phyloP scores from a whole-genome alignment of 2,329 filamentous ascomycete genomes.

The Myriosclerotinia curreyana region DNA sequence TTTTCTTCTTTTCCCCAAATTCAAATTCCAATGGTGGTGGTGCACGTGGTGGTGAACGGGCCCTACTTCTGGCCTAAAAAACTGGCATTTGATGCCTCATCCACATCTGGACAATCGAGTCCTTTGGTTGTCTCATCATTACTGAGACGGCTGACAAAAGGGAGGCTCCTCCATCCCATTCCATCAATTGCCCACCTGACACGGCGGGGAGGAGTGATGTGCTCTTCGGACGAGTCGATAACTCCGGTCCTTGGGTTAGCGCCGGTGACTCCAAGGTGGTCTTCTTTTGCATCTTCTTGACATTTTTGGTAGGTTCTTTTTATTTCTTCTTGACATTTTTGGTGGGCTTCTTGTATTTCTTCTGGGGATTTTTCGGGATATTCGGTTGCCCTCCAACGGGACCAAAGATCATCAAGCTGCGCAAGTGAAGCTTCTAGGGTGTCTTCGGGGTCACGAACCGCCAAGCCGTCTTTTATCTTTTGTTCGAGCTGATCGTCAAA shows the following conservation, averaged over 20 bases:
- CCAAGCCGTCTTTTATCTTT: too few relatives aligned
- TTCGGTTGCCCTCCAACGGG: too few relatives aligned
- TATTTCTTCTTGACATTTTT: too few relatives aligned
- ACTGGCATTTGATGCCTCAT: background rate
- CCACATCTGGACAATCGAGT: background rate
- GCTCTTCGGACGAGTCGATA: background rate
- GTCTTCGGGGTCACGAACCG: too few relatives aligned
- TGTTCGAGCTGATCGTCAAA: too few relatives aligned
- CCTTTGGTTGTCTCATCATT: background rate
- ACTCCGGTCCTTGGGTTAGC: slow-evolving; percentile 23
- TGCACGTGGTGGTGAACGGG: background rate
- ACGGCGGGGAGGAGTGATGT: background rate
- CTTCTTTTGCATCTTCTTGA: background rate
- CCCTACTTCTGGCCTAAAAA: background rate
- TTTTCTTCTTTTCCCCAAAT: background rate
- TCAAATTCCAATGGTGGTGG: background rate
- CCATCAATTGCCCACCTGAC: background rate
- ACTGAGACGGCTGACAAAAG: background rate
- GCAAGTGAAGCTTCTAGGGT: too few relatives aligned
- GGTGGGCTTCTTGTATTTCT: too few relatives aligned
- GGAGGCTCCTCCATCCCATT: slow-evolving; percentile 7
- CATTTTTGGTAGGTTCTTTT: too few relatives aligned
- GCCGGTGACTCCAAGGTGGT: slow-evolving; percentile 22
- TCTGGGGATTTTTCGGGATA: too few relatives aligned
- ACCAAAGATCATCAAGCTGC: too few relatives aligned